Evolutionary conservation across 106 monocot species (phyloP).

Genomic region (Alisma plantagoaquatica): DNA sequence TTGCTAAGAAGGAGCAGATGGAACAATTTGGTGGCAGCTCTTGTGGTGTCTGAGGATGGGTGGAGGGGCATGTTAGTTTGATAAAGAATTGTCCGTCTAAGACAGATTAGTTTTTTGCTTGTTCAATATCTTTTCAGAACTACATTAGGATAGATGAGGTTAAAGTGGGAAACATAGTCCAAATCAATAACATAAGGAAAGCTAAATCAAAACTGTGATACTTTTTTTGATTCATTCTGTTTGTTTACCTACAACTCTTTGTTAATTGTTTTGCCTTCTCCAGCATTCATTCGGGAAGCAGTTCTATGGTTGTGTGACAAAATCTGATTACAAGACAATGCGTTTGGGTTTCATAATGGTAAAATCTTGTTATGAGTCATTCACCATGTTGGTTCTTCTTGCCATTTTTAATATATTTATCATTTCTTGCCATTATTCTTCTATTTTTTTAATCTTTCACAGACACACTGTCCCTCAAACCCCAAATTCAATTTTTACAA

Average conservation of each 20-base stretch:
- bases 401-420: not conserved
- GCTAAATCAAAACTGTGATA: not conserved
- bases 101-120: too few species aligned
- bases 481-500: conserved; percentile 60
- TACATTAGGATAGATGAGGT: too few species aligned
- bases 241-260: not conserved
- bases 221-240: not conserved
- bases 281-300: conserved; percentile 66
- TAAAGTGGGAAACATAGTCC: too few species aligned
- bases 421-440: not conserved
- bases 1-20: too few species aligned
- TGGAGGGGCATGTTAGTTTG: too few species aligned
- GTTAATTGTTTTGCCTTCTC: conserved; percentile 2
- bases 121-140: too few species aligned
- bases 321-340: conserved; percentile 61
- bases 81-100: too few species aligned
- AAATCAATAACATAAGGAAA: too few species aligned
- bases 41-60: too few species aligned
- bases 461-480: conserved; percentile 44
- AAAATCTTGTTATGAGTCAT: not conserved
- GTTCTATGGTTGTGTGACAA: conserved; percentile 55
- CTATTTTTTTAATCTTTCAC: not conserved
- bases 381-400: not conserved
- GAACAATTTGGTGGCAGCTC: too few species aligned
- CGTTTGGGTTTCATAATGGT: conserved; percentile 61